These are phyloP conservation scores for Microbotryomycetes sp. DNA, from an alignment of 1,284 basidiomycete species.

Conservation along the genomic window DNA sequence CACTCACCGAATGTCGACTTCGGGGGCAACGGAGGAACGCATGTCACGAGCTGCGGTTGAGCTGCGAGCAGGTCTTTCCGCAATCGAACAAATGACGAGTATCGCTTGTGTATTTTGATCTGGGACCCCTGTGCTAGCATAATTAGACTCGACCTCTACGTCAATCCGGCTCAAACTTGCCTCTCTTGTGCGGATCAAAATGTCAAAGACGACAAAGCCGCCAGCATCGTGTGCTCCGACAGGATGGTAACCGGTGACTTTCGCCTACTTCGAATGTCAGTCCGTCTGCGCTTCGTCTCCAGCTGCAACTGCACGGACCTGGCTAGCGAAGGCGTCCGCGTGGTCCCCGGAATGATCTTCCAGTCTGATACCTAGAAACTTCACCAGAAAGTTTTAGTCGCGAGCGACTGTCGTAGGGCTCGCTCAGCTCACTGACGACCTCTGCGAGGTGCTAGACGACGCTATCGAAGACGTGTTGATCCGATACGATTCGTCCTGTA, in stretches of 20 bases:
- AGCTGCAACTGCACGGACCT: conserved; percentile 8
- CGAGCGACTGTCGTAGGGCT: too few relatives aligned
- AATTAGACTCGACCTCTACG: background rate
- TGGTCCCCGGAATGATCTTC: conserved; percentile 25
- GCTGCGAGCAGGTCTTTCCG: conserved; percentile 49
- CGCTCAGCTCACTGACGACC: conserved; percentile 17
- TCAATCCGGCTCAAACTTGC: conserved; percentile 4
- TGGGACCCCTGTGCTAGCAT: conserved; percentile 48
- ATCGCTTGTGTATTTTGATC: conserved; percentile 62
- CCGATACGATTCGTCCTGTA: conserved; percentile 31
- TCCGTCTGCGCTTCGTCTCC: too few relatives aligned
- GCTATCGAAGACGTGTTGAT: conserved; percentile 28
- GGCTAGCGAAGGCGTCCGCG: conserved; percentile 20
- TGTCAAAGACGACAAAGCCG: conserved; percentile 35
- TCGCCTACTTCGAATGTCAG: conserved; percentile 16
- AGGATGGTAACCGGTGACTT: conserved; percentile 26
- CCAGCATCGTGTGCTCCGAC: conserved; percentile 28
- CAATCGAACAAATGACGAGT: conserved; percentile 59
- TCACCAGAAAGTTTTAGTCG: background rate
- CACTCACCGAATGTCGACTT: conserved; percentile 57
- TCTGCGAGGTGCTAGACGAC: conserved; percentile 19
- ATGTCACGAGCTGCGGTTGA: conserved; percentile 50
- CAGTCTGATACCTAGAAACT: conserved; percentile 25
- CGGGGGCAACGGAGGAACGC: conserved; percentile 58
- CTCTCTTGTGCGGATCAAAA: conserved; percentile 29